Evolutionary conservation across 2,329 filamentous ascomycete genomes (phyloP), one percentile per base, ranked within the genome.

Genomic region (Fusarium transvaalense): DNA sequence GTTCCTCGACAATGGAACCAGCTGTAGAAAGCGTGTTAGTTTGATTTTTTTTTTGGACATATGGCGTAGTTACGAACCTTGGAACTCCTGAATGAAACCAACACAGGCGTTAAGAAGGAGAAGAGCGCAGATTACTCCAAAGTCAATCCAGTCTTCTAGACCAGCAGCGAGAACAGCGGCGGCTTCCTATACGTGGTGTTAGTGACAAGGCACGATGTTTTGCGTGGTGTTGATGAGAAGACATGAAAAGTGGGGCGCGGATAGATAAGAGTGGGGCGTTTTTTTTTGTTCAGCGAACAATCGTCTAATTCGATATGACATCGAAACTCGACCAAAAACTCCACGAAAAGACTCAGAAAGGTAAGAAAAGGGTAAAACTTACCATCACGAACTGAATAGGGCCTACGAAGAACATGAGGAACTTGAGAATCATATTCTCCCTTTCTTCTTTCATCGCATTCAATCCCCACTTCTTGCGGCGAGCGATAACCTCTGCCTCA

Each of bases 361-460:
- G 23, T 10, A 13, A 41, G 21, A 19, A 15, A 10, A 42, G 35
- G 12, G 17, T 27, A 27, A 27, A 37, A 80, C 88, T 77, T 79
- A 91, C 91, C 93, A 97, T 97, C 78, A 97, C 93, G 81, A 95
- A 95, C 79, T 97, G 93, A 71, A 97, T 95, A 25, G 94, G 94
- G 71, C 94, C 94, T 57, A 96, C 84, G 79, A 97, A 97, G 83
- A 92, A 96, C 74, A 86, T 85, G 75, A 89, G 80, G 81, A 97
- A 97, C 84, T 97, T 96, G 76, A 96, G 85, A 64, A 94, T 81
- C 61, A 94, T 76, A 76, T 94, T 97, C 81, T 94, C 91, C 82
- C 93, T 94, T 83, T 95, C 92, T 82, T 97, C 92, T 82, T 92
- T 94, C 92, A 97, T 93, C 79, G 93, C 89, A 79, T 97, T 97